Conservation (phyloP, 2,329 filamentous ascomycete species). For the Exophiala calicioides region DNA sequence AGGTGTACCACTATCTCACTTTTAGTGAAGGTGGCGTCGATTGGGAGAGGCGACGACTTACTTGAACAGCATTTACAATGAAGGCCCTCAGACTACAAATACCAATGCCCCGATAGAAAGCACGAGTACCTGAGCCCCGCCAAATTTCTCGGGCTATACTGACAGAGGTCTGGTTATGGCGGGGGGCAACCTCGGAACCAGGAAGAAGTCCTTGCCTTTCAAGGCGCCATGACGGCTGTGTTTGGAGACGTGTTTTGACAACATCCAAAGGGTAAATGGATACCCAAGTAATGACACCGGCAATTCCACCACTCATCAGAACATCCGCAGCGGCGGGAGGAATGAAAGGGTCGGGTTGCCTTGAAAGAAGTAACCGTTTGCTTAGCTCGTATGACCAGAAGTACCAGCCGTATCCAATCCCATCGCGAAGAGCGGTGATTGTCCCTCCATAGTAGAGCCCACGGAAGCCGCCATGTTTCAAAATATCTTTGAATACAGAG, state of each 20-base stretch:
- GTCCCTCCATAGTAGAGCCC: conserved; percentile 80
- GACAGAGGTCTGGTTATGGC: conserved; percentile 52
- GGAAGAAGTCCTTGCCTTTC: conserved; percentile 29
- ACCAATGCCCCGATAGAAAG: conserved; percentile 73
- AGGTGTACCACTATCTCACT: conserved; percentile 72
- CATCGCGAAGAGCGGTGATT: conserved; percentile 80
- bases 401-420: conserved; percentile 95
- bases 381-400: conserved; percentile 89
- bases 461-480: conserved; percentile 59
- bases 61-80: conserved; percentile 83
- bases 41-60: conserved; percentile 34
- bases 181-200: conserved; percentile 31
- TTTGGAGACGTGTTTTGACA: conserved; percentile 89
- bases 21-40: conserved; percentile 11
- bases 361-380: conserved; percentile 58
- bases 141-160: conserved; percentile 69
- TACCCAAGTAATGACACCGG: conserved; percentile 84
- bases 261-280: conserved; percentile 91
- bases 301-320: conserved; percentile 80
- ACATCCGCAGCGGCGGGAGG: conserved; percentile 59
- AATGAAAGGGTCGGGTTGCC: conserved; percentile 31
- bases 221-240: conserved; percentile 52
- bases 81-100: conserved; percentile 86
- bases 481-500: conserved; percentile 63
- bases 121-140: conserved; percentile 58